phyloP scores from a whole-genome alignment of 371 early-diverging fungal species.

The Mucor mucedo region DNA sequence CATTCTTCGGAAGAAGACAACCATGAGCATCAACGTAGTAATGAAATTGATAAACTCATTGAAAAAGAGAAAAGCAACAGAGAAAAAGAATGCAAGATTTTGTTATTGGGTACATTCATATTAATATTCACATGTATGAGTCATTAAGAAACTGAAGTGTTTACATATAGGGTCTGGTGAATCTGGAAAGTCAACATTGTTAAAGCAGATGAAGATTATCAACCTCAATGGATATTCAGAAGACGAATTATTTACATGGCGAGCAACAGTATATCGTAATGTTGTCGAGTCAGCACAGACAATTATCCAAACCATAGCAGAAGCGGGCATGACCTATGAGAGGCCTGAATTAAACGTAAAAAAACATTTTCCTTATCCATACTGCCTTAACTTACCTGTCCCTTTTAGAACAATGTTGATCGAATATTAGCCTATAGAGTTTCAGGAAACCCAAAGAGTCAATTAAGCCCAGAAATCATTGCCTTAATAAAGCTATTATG shows the following conservation, averaged over 20 bases:
- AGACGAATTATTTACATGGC: slow-evolving; percentile 79
- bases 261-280: slow-evolving; percentile 81
- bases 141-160: not conserved
- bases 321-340: slow-evolving; percentile 15
- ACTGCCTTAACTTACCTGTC: not conserved
- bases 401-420: slow-evolving; percentile 17
- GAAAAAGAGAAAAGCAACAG: slow-evolving; percentile 64
- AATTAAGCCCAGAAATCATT: slow-evolving; percentile 54
- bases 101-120: slow-evolving; percentile 65
- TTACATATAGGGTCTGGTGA: slow-evolving; percentile 78
- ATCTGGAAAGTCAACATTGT: slow-evolving; percentile 90
- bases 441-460: slow-evolving; percentile 37
- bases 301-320: slow-evolving; percentile 64
- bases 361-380: not conserved
- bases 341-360: slow-evolving; percentile 20
- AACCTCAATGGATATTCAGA: slow-evolving; percentile 85
- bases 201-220: slow-evolving; percentile 95
- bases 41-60: slow-evolving; percentile 67
- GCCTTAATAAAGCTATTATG: slow-evolving; percentile 70
- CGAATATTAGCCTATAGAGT: slow-evolving; percentile 26
- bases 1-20: slow-evolving; percentile 66
- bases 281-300: slow-evolving; percentile 75
- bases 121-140: not conserved
- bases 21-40: slow-evolving; percentile 57
- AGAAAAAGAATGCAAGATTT: slow-evolving; percentile 75